A percentile compares a stretch with the other conserved stretches of the same genome.
These are phyloP conservation scores for Talaromyces borbonicus DNA, from an alignment of 495 filamentous ascomycete genomes.

Conservation along the genomic window DNA sequence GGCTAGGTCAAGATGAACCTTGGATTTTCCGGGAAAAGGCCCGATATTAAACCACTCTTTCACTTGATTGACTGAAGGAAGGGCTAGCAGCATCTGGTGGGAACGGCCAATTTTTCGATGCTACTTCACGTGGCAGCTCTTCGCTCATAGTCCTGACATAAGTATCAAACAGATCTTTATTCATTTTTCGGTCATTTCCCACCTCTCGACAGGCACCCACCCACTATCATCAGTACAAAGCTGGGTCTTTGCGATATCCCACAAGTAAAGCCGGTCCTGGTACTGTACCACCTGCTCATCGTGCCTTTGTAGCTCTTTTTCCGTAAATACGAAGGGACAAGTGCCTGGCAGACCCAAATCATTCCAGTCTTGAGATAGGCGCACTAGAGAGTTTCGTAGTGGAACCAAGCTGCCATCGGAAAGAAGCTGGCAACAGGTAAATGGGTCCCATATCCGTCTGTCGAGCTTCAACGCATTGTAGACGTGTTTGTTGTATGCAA, in stretches of 20 bases:
- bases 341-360: slow-evolving; percentile 14
- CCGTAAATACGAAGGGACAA: slow-evolving; percentile 19
- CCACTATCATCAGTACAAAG: slow-evolving; percentile 15
- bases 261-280: slow-evolving; percentile 14
- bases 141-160: too few relatives aligned
- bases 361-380: slow-evolving; percentile 15
- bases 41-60: too few relatives aligned
- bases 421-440: slow-evolving; percentile 13
- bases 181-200: slow-evolving; percentile 8
- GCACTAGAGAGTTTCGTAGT: slow-evolving; percentile 13
- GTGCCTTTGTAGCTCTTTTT: slow-evolving; percentile 19
- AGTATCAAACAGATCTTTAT: too few relatives aligned
- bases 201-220: slow-evolving; percentile 15
- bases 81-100: too few relatives aligned
- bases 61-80: too few relatives aligned
- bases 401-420: slow-evolving; percentile 12
- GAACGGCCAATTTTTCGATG: too few relatives aligned
- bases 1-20: too few relatives aligned
- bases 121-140: too few relatives aligned
- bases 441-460: slow-evolving; percentile 15
- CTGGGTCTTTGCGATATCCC: slow-evolving; percentile 15
- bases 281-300: slow-evolving; percentile 10
- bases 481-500: slow-evolving; percentile 12
- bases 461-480: slow-evolving; percentile 14
- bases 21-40: too few relatives aligned